A percentile compares a stretch with the other conserved stretches of the same genome.
phyloP scores from a whole-genome alignment of 495 filamentous ascomycete species.

The Hypomontagnella monticulosa region DNA sequence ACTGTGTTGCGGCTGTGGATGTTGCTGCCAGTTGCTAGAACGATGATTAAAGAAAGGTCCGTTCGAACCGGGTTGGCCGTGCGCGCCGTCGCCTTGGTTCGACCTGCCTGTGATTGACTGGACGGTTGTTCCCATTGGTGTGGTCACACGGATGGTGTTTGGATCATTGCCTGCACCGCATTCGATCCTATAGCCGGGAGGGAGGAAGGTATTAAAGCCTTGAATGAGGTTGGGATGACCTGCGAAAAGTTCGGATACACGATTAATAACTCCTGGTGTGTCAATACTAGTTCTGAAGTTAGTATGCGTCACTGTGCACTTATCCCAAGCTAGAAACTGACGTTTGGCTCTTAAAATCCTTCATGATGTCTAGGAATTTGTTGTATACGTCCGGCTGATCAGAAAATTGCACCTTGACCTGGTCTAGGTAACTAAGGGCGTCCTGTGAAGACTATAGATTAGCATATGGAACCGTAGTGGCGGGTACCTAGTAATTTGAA shows the following conservation, averaged over 20 bases:
- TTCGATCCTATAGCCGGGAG: slow-evolving; percentile 96
- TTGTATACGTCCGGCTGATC: slow-evolving; percentile 99
- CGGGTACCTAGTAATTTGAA: slow-evolving; percentile 2
- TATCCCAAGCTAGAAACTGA: slow-evolving; percentile 56
- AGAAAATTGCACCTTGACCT: slow-evolving; percentile 97
- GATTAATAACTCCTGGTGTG: slow-evolving; percentile 96
- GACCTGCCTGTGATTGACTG: slow-evolving; percentile 62
- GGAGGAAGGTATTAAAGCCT: slow-evolving; percentile 98
- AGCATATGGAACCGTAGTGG: slow-evolving; percentile 28
- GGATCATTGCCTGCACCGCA: slow-evolving; percentile 92
- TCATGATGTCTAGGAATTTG: slow-evolving; percentile 98
- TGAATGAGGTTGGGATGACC: slow-evolving; percentile 97
- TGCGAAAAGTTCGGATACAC: slow-evolving; percentile 95
- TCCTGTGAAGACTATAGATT: slow-evolving; percentile 65
- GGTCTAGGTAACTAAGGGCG: slow-evolving; percentile 96
- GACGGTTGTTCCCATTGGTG: slow-evolving; percentile 80
- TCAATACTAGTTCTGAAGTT: slow-evolving; percentile 73
- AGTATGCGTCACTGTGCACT: slow-evolving; percentile 1
- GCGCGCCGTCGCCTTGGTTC: slow-evolving; percentile 54
- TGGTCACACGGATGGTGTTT: slow-evolving; percentile 95
- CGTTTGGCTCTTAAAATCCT: slow-evolving; percentile 99
- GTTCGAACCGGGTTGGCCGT: slow-evolving; percentile 46
- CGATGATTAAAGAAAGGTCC: slow-evolving; percentile 52
- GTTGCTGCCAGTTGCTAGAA: slow-evolving; percentile 58
- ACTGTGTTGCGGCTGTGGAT: slow-evolving; percentile 65